These are phyloP conservation scores for Ophiocordyceps polyrhachis-furcata DNA, from an alignment of 2,329 filamentous ascomycete genomes.

Conservation along the genomic window DNA sequence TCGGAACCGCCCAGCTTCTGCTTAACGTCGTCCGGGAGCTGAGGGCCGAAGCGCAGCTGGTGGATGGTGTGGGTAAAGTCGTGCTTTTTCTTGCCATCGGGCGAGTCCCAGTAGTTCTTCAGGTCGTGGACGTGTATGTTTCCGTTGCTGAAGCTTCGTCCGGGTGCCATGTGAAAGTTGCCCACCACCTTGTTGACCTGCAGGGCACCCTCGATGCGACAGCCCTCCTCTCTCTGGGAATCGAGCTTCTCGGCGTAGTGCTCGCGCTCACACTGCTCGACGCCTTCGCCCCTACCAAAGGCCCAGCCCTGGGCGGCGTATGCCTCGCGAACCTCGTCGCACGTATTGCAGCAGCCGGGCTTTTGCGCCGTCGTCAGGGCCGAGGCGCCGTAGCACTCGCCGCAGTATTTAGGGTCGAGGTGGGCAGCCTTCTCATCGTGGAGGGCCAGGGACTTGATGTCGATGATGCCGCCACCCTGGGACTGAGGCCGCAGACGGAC, in stretches of 20 bases:
- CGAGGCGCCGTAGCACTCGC: constrained; percentile 74
- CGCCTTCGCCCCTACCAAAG: constrained; percentile 77
- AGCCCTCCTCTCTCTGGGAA: constrained; percentile 76
- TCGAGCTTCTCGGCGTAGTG: constrained; percentile 83
- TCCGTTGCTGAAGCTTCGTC: constrained; percentile 86
- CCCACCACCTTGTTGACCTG: constrained; percentile 97
- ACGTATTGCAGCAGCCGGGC: constrained; percentile 88
- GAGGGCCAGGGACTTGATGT: constrained; percentile 47
- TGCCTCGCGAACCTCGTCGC: constrained; percentile 88
- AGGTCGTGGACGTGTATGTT: constrained; percentile 97
- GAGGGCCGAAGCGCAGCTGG: constrained; percentile 78
- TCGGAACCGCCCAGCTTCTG: constrained; percentile 36
- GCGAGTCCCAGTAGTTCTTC: constrained; percentile 76
- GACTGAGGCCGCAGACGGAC: constrained; percentile 55
- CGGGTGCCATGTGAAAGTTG: constrained; percentile 96
- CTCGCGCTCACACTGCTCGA: constrained; percentile 90
- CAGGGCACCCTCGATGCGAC: constrained; percentile 78
- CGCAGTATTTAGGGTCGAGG: constrained; percentile 83
- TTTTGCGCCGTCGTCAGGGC: constrained; percentile 55
- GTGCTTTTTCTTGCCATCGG: constrained; percentile 48
- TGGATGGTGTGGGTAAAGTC: constrained; percentile 84
- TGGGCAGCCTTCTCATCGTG: constrained; percentile 51
- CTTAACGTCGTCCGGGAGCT: constrained; percentile 55
- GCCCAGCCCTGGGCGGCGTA: constrained; percentile 86
- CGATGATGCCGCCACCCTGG: constrained; percentile 62